These are phyloP conservation scores for Allomyces javanicus DNA, from an alignment of 192 early-diverging fungal species.

Conservation along the genomic window DNA sequence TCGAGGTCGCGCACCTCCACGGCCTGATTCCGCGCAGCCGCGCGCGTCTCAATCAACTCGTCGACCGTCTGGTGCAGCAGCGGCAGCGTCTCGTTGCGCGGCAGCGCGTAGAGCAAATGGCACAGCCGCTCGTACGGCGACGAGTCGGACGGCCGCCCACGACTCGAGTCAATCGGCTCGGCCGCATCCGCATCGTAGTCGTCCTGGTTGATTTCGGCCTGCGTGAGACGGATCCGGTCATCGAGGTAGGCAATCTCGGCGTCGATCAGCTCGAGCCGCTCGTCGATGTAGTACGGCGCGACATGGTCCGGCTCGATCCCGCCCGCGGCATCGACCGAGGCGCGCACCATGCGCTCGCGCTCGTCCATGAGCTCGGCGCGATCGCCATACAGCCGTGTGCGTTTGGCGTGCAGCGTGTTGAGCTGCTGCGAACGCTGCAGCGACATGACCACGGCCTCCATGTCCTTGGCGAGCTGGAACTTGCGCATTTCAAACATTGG, in stretches of 20 bases:
- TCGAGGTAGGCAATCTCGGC: constrained; percentile 32
- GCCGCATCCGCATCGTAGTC: constrained; percentile 10
- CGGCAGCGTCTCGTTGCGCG: constrained; percentile 22
- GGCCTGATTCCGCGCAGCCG: constrained; percentile 19
- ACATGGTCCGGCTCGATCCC: constrained; percentile 9
- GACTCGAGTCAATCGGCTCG: no score
- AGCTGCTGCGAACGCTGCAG: constrained; percentile 12
- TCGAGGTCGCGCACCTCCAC: constrained; percentile 24
- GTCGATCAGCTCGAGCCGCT: constrained; percentile 29
- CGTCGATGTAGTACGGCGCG: constrained; percentile 27
- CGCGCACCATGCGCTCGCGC: constrained; percentile 18
- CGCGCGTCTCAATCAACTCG: constrained; percentile 27
- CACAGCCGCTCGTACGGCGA: constrained; percentile 19
- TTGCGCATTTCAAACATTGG: not conserved
- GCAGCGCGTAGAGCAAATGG: constrained; percentile 23
- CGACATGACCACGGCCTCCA: not conserved
- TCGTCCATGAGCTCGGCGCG: constrained; percentile 25
- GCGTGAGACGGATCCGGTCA: constrained; percentile 25
- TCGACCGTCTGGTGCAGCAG: constrained; percentile 30
- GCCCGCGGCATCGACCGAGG: constrained; percentile 11
- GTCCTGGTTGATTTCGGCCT: constrained; percentile 22
- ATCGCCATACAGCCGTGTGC: constrained; percentile 21
- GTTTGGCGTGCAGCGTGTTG: constrained; percentile 29
- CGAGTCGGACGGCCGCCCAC: no score
- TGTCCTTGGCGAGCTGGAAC: constrained; percentile 1